Evolutionary conservation across 495 filamentous ascomycete species (phyloP).

Genomic region (Zalerion maritima): DNA sequence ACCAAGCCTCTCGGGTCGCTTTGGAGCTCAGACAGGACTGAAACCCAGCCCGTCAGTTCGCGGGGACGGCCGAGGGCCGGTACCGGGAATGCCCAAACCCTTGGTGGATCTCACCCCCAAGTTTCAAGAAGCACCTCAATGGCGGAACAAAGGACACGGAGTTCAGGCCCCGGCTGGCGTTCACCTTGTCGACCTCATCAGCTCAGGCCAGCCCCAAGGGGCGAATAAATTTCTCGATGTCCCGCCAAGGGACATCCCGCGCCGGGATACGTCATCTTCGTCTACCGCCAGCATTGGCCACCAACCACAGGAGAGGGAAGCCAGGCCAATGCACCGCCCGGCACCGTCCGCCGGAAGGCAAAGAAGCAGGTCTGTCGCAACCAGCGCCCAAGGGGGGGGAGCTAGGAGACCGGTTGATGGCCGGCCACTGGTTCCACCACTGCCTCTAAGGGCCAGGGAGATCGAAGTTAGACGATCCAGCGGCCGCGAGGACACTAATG

Average conservation of each 20-base stretch:
- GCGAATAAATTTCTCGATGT: conserved; percentile 4
- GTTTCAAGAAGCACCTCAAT: conserved; percentile 63
- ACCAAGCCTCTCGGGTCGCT: conserved; percentile 6
- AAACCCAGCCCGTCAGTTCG: background rate
- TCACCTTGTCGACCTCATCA: conserved; percentile 44
- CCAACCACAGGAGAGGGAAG: background rate
- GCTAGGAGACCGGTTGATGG: too few relatives aligned
- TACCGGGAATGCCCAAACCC: conserved; percentile 34
- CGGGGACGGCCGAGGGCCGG: conserved; percentile 10
- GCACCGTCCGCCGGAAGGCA: background rate
- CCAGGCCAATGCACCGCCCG: conserved; percentile 1
- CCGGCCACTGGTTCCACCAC: too few relatives aligned
- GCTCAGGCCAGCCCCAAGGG: conserved; percentile 2
- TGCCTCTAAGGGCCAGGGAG: too few relatives aligned
- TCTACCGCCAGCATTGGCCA: conserved; percentile 2
- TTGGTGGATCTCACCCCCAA: conserved; percentile 62
- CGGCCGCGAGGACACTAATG: too few relatives aligned
- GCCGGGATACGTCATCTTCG: too few relatives aligned
- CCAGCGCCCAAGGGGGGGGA: too few relatives aligned
- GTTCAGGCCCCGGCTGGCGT: conserved; percentile 45
- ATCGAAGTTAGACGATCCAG: too few relatives aligned
- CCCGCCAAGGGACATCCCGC: conserved; percentile 10
- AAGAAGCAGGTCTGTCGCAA: too few relatives aligned
- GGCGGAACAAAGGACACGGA: conserved; percentile 50
- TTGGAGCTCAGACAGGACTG: background rate